phyloP scores from a whole-genome alignment of 495 filamentous ascomycete genomes.

The Hypoxylon crocopeplum region DNA sequence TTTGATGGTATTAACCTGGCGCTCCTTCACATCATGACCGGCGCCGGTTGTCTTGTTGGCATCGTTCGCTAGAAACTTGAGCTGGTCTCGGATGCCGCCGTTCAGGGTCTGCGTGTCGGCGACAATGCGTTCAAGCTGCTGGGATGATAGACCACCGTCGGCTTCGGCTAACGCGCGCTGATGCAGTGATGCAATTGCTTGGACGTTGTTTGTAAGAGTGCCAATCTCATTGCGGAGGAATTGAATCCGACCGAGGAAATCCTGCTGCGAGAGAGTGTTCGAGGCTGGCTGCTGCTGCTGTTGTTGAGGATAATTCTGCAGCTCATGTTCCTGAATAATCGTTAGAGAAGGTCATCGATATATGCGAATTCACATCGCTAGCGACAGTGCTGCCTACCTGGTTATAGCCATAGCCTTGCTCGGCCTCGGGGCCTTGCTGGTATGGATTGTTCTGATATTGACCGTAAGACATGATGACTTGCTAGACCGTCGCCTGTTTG shows the following conservation, averaged over 20 bases:
- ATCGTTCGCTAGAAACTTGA: conserved; percentile 71
- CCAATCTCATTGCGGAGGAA: conserved; percentile 64
- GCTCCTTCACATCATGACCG: conserved; percentile 61
- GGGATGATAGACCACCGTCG: conserved; percentile 52
- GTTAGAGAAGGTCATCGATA: conserved; percentile 4
- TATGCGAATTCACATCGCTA: neutral
- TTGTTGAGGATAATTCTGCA: conserved; percentile 41
- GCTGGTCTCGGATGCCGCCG: conserved; percentile 69
- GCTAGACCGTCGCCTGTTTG: conserved; percentile 9
- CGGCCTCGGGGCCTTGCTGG: conserved; percentile 49
- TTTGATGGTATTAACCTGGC: conserved; percentile 70
- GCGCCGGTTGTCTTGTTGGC: conserved; percentile 61
- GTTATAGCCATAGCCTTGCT: conserved; percentile 55
- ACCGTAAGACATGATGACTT: conserved; percentile 51
- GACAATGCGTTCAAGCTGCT: conserved; percentile 64
- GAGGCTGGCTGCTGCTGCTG: conserved; percentile 38
- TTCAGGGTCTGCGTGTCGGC: conserved; percentile 71
- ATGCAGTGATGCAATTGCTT: conserved; percentile 64
- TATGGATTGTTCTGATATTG: conserved; percentile 50
- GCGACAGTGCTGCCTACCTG: conserved; percentile 33
- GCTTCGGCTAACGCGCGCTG: conserved; percentile 63
- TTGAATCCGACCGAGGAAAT: conserved; percentile 67
- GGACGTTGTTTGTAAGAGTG: conserved; percentile 59
- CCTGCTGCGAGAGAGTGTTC: conserved; percentile 55
- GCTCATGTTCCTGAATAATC: conserved; percentile 46